A percentile compares a stretch with the other conserved stretches of the same genome.
These are phyloP conservation scores for Nakazawaea sp. DNA, from an alignment of 805 yeast species.

Conservation along the genomic window DNA sequence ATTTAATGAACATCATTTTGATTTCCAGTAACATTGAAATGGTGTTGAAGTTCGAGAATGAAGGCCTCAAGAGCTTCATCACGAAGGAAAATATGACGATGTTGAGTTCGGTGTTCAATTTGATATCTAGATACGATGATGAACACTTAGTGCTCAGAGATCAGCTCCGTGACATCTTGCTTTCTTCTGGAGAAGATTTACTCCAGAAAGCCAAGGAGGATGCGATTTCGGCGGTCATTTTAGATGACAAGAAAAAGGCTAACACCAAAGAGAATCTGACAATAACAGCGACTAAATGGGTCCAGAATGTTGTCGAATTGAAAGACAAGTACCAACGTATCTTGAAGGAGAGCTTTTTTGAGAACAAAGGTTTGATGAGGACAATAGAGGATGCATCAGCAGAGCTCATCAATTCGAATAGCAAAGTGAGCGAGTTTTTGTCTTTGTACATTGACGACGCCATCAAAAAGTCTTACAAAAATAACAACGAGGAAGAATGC, in stretches of 20 bases:
- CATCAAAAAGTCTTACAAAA: slow-evolving; percentile 42
- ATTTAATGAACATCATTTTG: slow-evolving; percentile 51
- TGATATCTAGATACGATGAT: slow-evolving; percentile 47
- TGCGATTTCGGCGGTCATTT: slow-evolving; percentile 7
- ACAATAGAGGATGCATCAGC: slow-evolving; percentile 56
- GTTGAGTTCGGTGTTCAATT: slow-evolving; percentile 38
- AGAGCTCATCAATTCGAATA: slow-evolving; percentile 47
- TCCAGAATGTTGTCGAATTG: slow-evolving; percentile 45
- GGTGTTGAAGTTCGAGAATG: slow-evolving; percentile 43
- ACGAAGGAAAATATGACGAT: slow-evolving; percentile 35
- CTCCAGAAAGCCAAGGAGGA: slow-evolving; percentile 21
- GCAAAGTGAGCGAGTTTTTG: slow-evolving; percentile 44
- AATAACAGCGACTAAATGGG: slow-evolving; percentile 62
- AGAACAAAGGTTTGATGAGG: slow-evolving; percentile 42
- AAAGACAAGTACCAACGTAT: slow-evolving; percentile 46
- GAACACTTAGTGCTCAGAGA: slow-evolving; percentile 42
- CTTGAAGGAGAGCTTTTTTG: slow-evolving; percentile 38
- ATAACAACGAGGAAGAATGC: slow-evolving; percentile 36
- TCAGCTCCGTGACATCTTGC: slow-evolving; percentile 39
- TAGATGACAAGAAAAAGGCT: slow-evolving; percentile 13
- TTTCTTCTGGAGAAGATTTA: slow-evolving; percentile 37
- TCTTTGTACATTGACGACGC: slow-evolving; percentile 54
- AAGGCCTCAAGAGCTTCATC: slow-evolving; percentile 58
- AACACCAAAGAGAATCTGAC: slow-evolving; percentile 29
- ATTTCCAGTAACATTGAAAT: slow-evolving; percentile 49